Base-by-base conservation (phyloP, 352 stramenopile genomes). In the Pythium sukuiense region DNA sequence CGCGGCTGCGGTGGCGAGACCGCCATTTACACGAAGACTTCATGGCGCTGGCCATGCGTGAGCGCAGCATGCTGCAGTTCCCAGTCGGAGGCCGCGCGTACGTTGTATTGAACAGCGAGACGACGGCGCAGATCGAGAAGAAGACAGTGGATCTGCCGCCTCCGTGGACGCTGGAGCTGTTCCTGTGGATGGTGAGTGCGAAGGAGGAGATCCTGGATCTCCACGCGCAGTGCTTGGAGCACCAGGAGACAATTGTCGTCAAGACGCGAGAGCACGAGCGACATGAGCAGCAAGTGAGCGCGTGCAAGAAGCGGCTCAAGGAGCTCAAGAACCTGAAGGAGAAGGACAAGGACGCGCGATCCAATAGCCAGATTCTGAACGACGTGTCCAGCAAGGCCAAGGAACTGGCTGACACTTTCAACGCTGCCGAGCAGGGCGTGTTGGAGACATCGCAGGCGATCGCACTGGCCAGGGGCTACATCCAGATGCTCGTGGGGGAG, bases 111-210 rank as follows among this genome's bases (percentile, higher is more conserved):
- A 70, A 75, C 16, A 76, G 55, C 41, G 58, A 75, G 49, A 64
- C 55, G 6, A 33, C 32, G 5, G 55, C 60, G 16, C 26, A 46
- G 37, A 29, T 65, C 30, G 39, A 61, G 49, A 56, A 56, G n/a
- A 30, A 39, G n/a, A 9, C 58, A 0, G 52, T 60, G 20, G 82
- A 93, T 58, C 55, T 88, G 33, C 45, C 80, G 14, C 85, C 82
- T 8, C 85, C 85, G 0, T 92, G 85, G 85, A 89, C 83, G 13
- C 71, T 85, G 20, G 85, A 93, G 57, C 87, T 77, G 55, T 93
- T 79, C 50, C 33, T 92, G 2, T 88, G 81, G 81, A 65, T 89
- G 48, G 71, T 77, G 4, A 73, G 85, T 12, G 73, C 71, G 4
- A 29, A 74, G 3, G 73, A 88, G 16, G 83, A 91, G 57, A 72